Conservation (phyloP, 1,284 basidiomycete species). For the Ustilago vetiveriae region DNA sequence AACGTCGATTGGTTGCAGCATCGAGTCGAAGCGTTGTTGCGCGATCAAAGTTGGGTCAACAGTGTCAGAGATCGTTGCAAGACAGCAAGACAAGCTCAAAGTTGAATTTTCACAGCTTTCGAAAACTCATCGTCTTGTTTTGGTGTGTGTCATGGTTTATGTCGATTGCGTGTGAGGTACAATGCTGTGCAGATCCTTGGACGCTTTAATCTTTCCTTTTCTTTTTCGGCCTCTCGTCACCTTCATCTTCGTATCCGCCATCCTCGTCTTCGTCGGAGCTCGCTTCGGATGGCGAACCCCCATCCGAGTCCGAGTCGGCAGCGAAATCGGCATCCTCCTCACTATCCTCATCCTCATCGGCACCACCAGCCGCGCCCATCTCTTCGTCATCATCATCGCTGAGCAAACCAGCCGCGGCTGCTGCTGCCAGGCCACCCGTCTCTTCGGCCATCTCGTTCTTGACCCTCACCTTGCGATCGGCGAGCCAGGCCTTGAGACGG, state of each 20-base stretch:
- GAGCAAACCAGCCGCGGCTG: constrained; percentile 75
- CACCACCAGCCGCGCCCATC: constrained; percentile 71
- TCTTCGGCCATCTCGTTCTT: constrained; percentile 98
- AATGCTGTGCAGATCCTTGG: too few relatives aligned
- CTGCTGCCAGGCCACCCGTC: constrained; percentile 55
- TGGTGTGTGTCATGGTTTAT: too few relatives aligned
- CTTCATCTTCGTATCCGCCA: constrained; percentile 39
- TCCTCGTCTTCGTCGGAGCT: constrained; percentile 70
- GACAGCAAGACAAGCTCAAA: not conserved
- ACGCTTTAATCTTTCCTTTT: constrained; percentile 52
- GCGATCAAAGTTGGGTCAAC: constrained; percentile 21
- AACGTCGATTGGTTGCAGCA: constrained; percentile 42
- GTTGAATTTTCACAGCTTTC: too few relatives aligned
- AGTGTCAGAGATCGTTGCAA: constrained; percentile 6
- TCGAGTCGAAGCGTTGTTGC: constrained; percentile 26
- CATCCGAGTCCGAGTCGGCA: constrained; percentile 69
- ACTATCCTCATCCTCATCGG: constrained; percentile 64
- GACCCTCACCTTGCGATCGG: constrained; percentile 88
- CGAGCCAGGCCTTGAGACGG: constrained; percentile 82
- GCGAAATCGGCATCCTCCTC: constrained; percentile 85
- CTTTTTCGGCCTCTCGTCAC: constrained; percentile 53
- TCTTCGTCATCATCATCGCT: constrained; percentile 80
- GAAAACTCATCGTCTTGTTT: too few relatives aligned
- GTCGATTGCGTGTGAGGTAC: too few relatives aligned
- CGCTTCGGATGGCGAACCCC: constrained; percentile 68